Percentiles rank a stretch among this genome's conserved stretches.
These are phyloP conservation scores for Dactylellina cionopaga DNA, from an alignment of 2,329 filamentous ascomycete genomes.

Conservation along the genomic window DNA sequence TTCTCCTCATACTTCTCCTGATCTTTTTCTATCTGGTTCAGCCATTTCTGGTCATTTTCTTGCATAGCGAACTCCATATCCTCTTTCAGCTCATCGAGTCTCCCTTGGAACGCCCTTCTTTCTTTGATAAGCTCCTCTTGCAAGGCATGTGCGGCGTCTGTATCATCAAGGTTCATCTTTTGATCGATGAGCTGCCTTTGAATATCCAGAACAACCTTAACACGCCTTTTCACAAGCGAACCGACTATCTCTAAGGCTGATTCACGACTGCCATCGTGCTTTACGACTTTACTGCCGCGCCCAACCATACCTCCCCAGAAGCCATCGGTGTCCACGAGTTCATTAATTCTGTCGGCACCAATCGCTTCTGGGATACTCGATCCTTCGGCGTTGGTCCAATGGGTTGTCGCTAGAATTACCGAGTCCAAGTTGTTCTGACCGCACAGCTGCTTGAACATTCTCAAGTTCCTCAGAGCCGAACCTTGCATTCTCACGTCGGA, in stretches of 20 bases:
- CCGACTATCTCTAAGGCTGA: background rate
- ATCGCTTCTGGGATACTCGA: background rate
- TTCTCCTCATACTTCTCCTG: background rate
- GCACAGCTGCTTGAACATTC: conserved; percentile 57
- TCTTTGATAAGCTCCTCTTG: conserved; percentile 6
- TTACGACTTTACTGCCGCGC: conserved; percentile 1
- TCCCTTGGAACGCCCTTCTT: background rate
- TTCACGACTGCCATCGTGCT: background rate
- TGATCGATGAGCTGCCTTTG: conserved; percentile 24
- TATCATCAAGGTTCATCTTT: conserved; percentile 11
- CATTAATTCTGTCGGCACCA: background rate
- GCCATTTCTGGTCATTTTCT: conserved; percentile 4
- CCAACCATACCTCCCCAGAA: conserved; percentile 21
- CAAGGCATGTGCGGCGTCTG: conserved; percentile 4
- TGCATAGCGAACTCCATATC: conserved; percentile 10
- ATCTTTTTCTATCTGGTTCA: conserved; percentile 1
- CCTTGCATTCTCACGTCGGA: conserved; percentile 57
- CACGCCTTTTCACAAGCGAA: background rate
- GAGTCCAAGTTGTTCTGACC: conserved; percentile 49
- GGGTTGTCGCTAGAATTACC: conserved; percentile 1
- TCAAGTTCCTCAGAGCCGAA: conserved; percentile 52
- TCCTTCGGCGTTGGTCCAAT: conserved; percentile 7
- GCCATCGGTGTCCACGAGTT: background rate
- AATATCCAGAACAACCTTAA: conserved; percentile 8
- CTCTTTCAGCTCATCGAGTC: background rate